phyloP scores from a whole-genome alignment of 805 yeast species.

The Ogataea zsoltii region DNA sequence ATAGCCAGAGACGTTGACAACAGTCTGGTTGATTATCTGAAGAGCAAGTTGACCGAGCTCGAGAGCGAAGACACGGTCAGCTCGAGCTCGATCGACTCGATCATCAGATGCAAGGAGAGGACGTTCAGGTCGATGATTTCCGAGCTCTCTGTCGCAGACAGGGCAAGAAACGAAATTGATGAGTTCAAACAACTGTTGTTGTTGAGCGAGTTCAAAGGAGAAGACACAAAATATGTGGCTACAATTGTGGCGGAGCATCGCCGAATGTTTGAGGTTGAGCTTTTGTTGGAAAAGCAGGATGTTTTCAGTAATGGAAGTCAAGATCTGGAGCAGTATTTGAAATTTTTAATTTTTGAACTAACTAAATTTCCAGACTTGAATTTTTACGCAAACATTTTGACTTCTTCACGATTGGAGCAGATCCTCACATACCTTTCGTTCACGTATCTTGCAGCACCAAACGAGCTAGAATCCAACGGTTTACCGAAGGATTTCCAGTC shows the following conservation, averaged over 20 bases:
- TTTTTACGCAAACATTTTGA: slow-evolving; percentile 10
- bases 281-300: slow-evolving; percentile 6
- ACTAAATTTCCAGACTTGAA: slow-evolving; percentile 13
- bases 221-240: slow-evolving; percentile 8
- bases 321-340: slow-evolving; percentile 7
- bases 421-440: slow-evolving; percentile 11
- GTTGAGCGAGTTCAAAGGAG: slow-evolving; percentile 1
- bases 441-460: background rate
- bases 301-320: slow-evolving; percentile 5
- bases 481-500: slow-evolving; percentile 12
- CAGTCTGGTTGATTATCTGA: slow-evolving; percentile 11
- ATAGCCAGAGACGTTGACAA: slow-evolving; percentile 13
- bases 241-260: slow-evolving; percentile 6
- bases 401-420: slow-evolving; percentile 16
- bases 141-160: slow-evolving; percentile 16
- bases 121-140: slow-evolving; percentile 18
- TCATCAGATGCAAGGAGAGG: slow-evolving; percentile 14
- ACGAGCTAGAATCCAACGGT: slow-evolving; percentile 4
- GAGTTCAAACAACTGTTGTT: slow-evolving; percentile 9
- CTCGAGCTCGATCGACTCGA: slow-evolving; percentile 17
- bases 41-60: slow-evolving; percentile 10
- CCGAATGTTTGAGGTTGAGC: slow-evolving; percentile 8
- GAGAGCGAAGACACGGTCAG: slow-evolving; percentile 10
- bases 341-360: slow-evolving; percentile 12
- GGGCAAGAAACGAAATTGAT: slow-evolving; percentile 17